Evolutionary conservation across 805 yeast species (phyloP).

Genomic region (Wickerhamomyces chambardii): DNA sequence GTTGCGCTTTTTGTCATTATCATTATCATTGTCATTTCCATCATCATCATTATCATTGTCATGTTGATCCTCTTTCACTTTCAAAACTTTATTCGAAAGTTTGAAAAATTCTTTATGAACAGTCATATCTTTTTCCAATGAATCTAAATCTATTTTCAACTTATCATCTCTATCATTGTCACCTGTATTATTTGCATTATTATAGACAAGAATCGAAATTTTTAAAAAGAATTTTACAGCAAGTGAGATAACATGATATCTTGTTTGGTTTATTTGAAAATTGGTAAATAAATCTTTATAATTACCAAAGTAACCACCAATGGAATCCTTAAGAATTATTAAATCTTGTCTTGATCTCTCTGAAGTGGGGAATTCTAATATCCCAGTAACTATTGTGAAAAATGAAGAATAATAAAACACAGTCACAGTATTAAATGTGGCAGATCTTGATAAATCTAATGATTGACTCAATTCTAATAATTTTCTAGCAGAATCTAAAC

Average conservation of each 20-base stretch:
- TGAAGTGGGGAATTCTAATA: slow-evolving; percentile 12
- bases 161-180: too few species aligned
- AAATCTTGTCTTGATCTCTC: slow-evolving; percentile 7
- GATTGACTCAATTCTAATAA: slow-evolving; percentile 5
- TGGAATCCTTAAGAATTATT: slow-evolving; percentile 3
- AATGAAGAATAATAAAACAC: slow-evolving; percentile 16
- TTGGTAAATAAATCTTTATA: not conserved
- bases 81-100: too few species aligned
- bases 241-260: slow-evolving; percentile 5
- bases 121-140: too few species aligned
- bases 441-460: slow-evolving; percentile 2
- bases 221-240: slow-evolving; percentile 12
- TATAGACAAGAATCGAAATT: slow-evolving; percentile 11
- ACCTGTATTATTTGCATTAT: too few species aligned
- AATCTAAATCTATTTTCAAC: too few species aligned
- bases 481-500: slow-evolving; percentile 13
- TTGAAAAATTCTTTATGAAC: too few species aligned
- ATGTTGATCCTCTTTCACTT: too few species aligned
- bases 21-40: too few species aligned
- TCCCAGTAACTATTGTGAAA: slow-evolving; percentile 14
- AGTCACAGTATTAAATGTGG: slow-evolving; percentile 6
- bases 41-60: too few species aligned
- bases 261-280: slow-evolving; percentile 2
- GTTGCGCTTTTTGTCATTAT: too few species aligned
- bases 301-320: slow-evolving; percentile 3